These are phyloP conservation scores for Fragilariopsis cylindrus DNA, from an alignment of 108 stramenopile species.

Conservation along the genomic window DNA sequence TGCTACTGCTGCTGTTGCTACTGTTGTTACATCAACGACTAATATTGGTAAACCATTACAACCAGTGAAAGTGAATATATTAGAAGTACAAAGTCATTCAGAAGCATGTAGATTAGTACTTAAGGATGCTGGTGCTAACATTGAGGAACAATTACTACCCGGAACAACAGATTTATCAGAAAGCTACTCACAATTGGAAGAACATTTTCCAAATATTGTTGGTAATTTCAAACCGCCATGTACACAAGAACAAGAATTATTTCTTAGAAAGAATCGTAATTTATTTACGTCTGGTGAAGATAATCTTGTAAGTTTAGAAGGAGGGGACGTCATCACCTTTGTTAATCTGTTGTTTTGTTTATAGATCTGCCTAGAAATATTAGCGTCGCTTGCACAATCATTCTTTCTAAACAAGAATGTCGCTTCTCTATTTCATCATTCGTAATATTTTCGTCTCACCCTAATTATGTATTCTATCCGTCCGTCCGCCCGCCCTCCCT, in stretches of 20 bases:
- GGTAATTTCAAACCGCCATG: conserved; percentile 48
- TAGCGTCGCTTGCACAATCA: no score
- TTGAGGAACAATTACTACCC: conserved; percentile 56
- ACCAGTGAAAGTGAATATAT: conserved; percentile 37
- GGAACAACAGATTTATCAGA: conserved; percentile 49
- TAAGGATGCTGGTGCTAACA: conserved; percentile 58
- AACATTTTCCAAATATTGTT: conserved; percentile 48
- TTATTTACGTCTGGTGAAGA: conserved; percentile 83
- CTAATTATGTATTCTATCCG: no score
- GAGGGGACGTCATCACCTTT: no score
- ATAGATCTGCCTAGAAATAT: no score
- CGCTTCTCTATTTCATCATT: no score
- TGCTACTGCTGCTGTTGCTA: neutral
- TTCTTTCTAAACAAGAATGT: no score
- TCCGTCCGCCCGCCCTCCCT: no score
- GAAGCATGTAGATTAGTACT: conserved; percentile 70
- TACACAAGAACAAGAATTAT: conserved; percentile 46
- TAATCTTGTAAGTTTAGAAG: conserved; percentile 29
- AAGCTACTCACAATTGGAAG: conserved; percentile 59
- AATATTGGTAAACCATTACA: neutral
- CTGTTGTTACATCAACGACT: neutral
- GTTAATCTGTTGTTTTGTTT: no score
- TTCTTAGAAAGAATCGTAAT: conserved; percentile 60
- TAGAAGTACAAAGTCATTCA: conserved; percentile 36
- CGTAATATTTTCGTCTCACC: no score